Base-by-base conservation (phyloP, 2,329 filamentous ascomycete species). In the Sordariomycetes sp. region DNA sequence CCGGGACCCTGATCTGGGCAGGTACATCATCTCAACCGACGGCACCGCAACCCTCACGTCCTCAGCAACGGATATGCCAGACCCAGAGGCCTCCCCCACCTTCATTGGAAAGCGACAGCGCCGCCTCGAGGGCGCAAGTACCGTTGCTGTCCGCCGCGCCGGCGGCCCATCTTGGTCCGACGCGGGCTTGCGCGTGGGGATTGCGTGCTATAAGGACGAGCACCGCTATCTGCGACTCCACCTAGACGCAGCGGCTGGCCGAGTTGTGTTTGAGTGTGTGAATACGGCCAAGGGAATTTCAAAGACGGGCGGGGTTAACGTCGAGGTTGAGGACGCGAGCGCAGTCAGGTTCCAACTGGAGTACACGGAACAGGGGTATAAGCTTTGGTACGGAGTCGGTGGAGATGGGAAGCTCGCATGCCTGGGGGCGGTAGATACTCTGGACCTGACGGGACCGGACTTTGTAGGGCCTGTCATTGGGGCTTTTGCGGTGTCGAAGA, bases 381-480 rank as follows among this genome's bases (percentile, higher is more conserved):
- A 24, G 2, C 28, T 57, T 5, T 17, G 10, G n/a, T 57, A 57
- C 35, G 24, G 10, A 5, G 4, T 32, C 10, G 51, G 10, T 22
- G 39, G 48, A 6, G 34, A 20, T 12, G 48, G 32, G 6, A 17
- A n/a, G 6, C 20, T 5, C 2, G 45, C n/a, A 22, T 25, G 50
- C 10, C 55, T 58, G 13, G 58, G 52, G 1, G 39, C 2, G 1
- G 60, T 67, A 25, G 64, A 66, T 55, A 64, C 63, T 10, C 32
- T 66, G 25, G 65, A 69, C 8, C 58, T 69, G 62, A 67, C 65
- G 0, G 64, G 62, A 10, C 64, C 62, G 22, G 68, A 70, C 58
- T 69, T 70, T 58, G 65, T 66, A 1, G 68, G 68, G 0, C 66
- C 68, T 1, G 61, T 69, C 0, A 62, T 70, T 56, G 68, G 68